phyloP scores from a whole-genome alignment of 1,139 yeast species.

The Hanseniaspora gamundiae region DNA sequence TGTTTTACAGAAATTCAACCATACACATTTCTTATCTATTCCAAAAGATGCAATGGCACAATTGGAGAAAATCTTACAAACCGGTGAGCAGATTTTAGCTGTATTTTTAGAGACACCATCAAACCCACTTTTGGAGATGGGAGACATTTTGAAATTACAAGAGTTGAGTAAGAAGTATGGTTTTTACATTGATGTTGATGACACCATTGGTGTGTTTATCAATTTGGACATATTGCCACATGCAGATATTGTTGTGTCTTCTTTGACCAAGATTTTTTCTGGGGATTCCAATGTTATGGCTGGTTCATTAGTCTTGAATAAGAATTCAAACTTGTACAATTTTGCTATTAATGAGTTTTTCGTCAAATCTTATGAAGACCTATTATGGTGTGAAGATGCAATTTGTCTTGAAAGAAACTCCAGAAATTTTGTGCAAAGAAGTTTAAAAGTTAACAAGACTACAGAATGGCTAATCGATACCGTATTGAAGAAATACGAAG shows the following conservation, averaged over 20 bases:
- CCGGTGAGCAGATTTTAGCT: constrained; percentile 52
- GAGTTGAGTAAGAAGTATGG: constrained; percentile 53
- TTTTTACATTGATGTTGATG: constrained; percentile 80
- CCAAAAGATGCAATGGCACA: constrained; percentile 62
- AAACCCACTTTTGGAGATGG: constrained; percentile 77
- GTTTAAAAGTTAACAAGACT: constrained; percentile 53
- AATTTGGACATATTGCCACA: constrained; percentile 73
- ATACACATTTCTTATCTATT: constrained; percentile 69
- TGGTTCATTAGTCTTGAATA: constrained; percentile 75
- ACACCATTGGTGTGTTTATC: constrained; percentile 83
- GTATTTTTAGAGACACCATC: constrained; percentile 91
- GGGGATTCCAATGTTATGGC: constrained; percentile 96
- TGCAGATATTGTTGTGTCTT: constrained; percentile 76
- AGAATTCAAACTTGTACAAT: constrained; percentile 42
- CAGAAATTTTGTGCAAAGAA: constrained; percentile 69
- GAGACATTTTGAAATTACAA: constrained; percentile 55
- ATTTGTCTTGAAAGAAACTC: constrained; percentile 86
- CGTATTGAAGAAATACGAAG: constrained; percentile 30
- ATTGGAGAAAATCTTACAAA: constrained; percentile 45
- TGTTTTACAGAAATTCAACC: constrained; percentile 79
- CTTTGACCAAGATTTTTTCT: constrained; percentile 82
- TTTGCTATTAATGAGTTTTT: constrained; percentile 41
- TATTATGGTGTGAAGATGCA: constrained; percentile 90
- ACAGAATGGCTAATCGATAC: constrained; percentile 43
- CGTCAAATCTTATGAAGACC: constrained; percentile 41